phyloP scores from a whole-genome alignment of 2,329 filamentous ascomycete species.

The Teratosphaeria destructans region DNA sequence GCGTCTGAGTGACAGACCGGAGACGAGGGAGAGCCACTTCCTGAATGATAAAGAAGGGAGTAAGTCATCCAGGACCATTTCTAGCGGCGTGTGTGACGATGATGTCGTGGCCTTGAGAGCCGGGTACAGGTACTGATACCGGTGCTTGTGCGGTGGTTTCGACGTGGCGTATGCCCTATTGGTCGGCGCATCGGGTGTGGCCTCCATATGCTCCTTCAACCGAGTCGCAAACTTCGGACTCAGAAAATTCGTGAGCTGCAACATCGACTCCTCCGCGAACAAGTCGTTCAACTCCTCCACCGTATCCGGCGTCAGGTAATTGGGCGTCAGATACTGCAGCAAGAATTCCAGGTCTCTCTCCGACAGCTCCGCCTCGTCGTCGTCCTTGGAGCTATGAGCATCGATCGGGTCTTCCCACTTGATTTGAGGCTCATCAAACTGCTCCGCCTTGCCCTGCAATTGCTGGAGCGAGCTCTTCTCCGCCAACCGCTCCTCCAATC shows the following conservation, averaged over 20 bases:
- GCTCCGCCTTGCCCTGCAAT: conserved; percentile 80
- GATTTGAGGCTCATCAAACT: conserved; percentile 71
- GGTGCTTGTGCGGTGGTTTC: conserved; percentile 86
- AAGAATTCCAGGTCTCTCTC: conserved; percentile 80
- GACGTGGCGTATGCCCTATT: conserved; percentile 35
- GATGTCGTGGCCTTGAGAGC: conserved; percentile 2
- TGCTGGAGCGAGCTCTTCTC: conserved; percentile 87
- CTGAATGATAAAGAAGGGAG: conserved; percentile 78
- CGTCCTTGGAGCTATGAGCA: conserved; percentile 15
- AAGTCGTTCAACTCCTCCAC: conserved; percentile 69
- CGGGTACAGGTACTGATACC: conserved; percentile 62
- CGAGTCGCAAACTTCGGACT: conserved; percentile 64
- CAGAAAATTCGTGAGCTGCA: conserved; percentile 71
- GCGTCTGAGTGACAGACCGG: conserved; percentile 60
- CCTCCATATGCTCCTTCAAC: conserved; percentile 56
- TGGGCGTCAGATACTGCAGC: conserved; percentile 78
- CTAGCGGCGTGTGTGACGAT: conserved; percentile 44
- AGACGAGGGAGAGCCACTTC: conserved; percentile 80
- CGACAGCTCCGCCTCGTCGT: conserved; percentile 51
- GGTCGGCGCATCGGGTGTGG: conserved; percentile 47
- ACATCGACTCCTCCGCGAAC: conserved; percentile 73
- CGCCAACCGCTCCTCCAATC: conserved; percentile 77
- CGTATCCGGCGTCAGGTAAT: conserved; percentile 85
- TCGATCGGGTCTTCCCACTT: conserved; percentile 36
- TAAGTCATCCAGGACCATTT: conserved; percentile 70